These are phyloP conservation scores for Colletotrichum sp. DNA, from an alignment of 2,329 filamentous ascomycete species.

Conservation along the genomic window DNA sequence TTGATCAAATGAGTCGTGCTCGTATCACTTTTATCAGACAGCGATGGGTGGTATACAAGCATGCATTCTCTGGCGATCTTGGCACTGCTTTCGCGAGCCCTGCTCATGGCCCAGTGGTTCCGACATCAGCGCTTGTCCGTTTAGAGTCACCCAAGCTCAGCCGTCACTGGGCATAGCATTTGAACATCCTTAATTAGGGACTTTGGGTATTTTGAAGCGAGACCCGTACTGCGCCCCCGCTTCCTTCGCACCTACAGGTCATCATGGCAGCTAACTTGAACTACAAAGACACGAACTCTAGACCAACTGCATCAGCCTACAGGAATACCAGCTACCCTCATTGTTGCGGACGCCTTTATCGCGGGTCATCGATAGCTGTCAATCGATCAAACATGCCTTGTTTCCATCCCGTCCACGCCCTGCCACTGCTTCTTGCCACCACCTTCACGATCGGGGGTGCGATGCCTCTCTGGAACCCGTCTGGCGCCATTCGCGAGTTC, in stretches of 20 bases:
- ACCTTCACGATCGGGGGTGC: constrained; percentile 35
- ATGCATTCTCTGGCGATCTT: background rate
- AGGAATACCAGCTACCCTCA: rapidly evolving
- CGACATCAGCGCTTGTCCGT: background rate
- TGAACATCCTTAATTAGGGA: background rate
- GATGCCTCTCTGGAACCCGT: constrained; percentile 35
- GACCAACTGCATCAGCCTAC: background rate
- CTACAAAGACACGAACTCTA: background rate
- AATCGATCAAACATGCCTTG: background rate
- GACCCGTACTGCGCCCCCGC: too few relatives aligned
- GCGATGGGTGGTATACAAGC: background rate
- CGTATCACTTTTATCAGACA: too few relatives aligned
- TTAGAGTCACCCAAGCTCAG: background rate
- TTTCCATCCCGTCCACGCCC: constrained; percentile 24
- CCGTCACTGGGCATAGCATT: background rate
- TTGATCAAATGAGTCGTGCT: too few relatives aligned
- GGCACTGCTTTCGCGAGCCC: background rate
- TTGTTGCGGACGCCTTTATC: background rate
- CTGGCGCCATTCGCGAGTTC: constrained; percentile 35
- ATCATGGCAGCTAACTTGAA: background rate
- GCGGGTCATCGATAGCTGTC: rapidly evolving
- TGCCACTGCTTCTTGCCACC: constrained; percentile 31
- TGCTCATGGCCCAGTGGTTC: background rate
- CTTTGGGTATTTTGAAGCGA: background rate
- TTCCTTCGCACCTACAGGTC: background rate